These are phyloP conservation scores for Rubus parviflorus DNA, from an alignment of 306 rosid species.

Conservation along the genomic window DNA sequence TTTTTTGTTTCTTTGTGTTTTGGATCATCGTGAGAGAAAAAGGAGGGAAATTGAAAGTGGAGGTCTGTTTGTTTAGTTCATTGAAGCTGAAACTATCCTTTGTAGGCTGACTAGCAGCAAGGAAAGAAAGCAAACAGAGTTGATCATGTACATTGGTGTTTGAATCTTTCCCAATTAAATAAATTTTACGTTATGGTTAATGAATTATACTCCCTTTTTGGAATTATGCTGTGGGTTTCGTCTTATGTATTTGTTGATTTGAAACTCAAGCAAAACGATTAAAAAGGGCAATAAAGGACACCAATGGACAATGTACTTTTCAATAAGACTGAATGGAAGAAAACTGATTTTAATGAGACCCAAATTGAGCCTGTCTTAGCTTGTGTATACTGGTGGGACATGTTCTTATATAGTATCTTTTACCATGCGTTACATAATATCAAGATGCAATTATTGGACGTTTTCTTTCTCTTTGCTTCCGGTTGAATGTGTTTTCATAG, in stretches of 20 bases:
- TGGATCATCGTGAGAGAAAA: conserved; percentile 12
- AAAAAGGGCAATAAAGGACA: background rate
- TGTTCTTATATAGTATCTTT: background rate
- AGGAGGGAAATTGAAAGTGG: conserved; percentile 12
- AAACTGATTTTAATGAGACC: background rate
- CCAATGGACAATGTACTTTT: background rate
- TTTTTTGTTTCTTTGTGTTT: conserved; percentile 16
- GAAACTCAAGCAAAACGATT: background rate
- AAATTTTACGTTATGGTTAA: background rate
- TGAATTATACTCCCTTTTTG: background rate
- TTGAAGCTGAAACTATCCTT: background rate
- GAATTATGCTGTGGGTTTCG: background rate
- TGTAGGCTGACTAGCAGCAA: background rate
- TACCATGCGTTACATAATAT: background rate
- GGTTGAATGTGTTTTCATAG: background rate
- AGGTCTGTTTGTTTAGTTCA: background rate
- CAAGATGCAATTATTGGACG: background rate
- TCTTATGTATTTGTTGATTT: background rate
- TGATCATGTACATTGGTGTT: background rate
- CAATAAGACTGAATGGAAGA: background rate
- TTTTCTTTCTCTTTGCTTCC: background rate
- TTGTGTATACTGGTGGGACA: background rate
- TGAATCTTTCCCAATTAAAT: too few relatives aligned
- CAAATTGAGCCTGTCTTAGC: background rate
- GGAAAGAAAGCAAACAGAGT: too few relatives aligned